Base-by-base conservation (phyloP, 2,329 filamentous ascomycete species). In the Diplodia sapinea region DNA sequence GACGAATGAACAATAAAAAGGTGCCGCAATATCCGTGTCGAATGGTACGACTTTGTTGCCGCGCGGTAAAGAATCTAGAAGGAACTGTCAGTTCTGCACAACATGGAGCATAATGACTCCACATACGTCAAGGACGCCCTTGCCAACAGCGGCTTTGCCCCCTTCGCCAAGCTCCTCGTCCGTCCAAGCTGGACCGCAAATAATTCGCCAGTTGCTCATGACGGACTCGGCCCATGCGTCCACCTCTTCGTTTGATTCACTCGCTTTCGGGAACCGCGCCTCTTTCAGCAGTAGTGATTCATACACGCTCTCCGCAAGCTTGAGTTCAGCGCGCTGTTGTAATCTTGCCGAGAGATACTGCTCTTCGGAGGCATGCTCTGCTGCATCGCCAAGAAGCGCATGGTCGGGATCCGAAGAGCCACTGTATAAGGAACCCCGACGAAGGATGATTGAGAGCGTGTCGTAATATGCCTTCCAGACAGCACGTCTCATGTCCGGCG, bases 21-120 rank as follows among this genome's bases (percentile, higher is more conserved):
- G 73, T 94, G 88, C 68, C 94, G 87, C 36, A 99, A 82, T 70
- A 98, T 91, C 11, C 93, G 83, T 1, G 94, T 96, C 1, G 95
- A 99, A 79, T 99, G 95, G 75, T 95, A 99, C 0, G 94, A 97
- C 78, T 95, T 97, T 11, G 91, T 93, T 8, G 94, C 92, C 26
- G 94, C 92, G 49, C 91, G 90, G 78, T 98, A 99, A 7, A 99
- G 84, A 33, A 93, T 91, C 78, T 95, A 52, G 26, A 52, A 54
- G n/a, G 50, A 50, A 9, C 15, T 4, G 56, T 72, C 29, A 73
- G 70, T 20, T 26, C n/a, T 1, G 8, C 20, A 8, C 15, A 8
- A 4, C 4, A 36, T 38, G 15, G 36, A 26, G 15, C 5, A n/a
- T 38, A 8, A 26, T 5, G 36, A 20, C 29, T n/a, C n/a, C 52